phyloP scores from a whole-genome alignment of 805 yeast genomes.

The Saturnispora dispora region DNA sequence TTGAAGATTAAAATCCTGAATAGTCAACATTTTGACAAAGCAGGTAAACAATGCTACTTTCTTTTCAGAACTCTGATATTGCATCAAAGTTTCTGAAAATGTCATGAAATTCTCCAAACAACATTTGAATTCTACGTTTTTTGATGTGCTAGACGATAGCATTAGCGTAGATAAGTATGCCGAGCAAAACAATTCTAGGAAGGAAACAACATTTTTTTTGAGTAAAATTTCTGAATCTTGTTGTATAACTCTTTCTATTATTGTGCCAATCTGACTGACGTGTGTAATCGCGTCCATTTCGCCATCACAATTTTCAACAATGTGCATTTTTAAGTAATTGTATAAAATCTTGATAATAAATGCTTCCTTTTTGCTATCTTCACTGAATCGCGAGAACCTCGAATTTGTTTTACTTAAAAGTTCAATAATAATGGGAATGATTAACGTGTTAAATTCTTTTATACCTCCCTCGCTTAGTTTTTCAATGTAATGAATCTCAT shows the following conservation, averaged over 20 bases:
- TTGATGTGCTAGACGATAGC: constrained; percentile 6
- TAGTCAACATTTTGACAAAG: constrained; percentile 12
- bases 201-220: not conserved
- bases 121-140: constrained; percentile 8
- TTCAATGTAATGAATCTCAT: constrained; percentile 8
- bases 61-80: constrained; percentile 8
- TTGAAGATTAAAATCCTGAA: constrained; percentile 10
- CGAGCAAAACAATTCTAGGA: not conserved
- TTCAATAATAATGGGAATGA: constrained; percentile 23
- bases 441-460: constrained; percentile 11
- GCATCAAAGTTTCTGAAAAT: constrained; percentile 11
- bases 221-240: not conserved
- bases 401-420: constrained; percentile 26
- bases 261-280: not conserved
- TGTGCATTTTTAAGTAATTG: not conserved
- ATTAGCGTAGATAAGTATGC: not conserved
- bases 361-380: not conserved
- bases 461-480: constrained; percentile 1
- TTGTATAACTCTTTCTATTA: constrained; percentile 8
- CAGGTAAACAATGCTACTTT: constrained; percentile 11
- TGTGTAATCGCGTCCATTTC: not conserved
- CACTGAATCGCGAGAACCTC: not conserved
- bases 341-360: constrained; percentile 2
- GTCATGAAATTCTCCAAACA: constrained; percentile 22
- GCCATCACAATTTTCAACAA: not conserved